Evolutionary conservation across 78 protist species (phyloP), one percentile per base, ranked within the genome.

Genomic region (Cavenderia fasciculata): DNA sequence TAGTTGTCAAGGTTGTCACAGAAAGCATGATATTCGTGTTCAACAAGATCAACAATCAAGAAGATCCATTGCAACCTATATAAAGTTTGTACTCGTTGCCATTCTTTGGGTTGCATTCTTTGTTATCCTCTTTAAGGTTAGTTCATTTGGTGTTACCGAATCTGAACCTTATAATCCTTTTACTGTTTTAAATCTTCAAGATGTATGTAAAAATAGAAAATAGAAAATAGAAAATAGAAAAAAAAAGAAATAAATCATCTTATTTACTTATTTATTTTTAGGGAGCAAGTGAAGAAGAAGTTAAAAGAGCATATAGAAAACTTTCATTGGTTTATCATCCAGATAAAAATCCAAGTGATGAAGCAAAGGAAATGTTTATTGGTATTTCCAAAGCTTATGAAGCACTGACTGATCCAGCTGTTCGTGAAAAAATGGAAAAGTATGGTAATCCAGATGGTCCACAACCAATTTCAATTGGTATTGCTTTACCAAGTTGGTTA

Each of bases 401-500:
- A 52, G 54, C 89, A 38, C 59, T 65, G 27, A 85, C 88, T 12
- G 92, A 92, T 57, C 68, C 49, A 2, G 92, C 63, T 16, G 47
- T 59, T 12, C 70, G 87, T 46, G 92, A 92, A 31, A 92, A 92
- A 25, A 75, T 59, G 65, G 92, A 85, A 33, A 84, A 71, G 47
- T 92, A 92, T 69, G 95, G 95, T 33, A 92, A 92, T 73, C 95
- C 95, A 40, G 95, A 92, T 62, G 95, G 95, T 16, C 92, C 92
- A 46, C 92, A 70, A 66, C 46, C 79, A 36, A 36, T 59, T n/a
- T 54, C 86, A 0, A 62, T 75, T 38, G 95, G 95, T 16, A 84
- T 92, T 49, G 95, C 92, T 19, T 59, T 92, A 40, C 95, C 95
- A 25, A 59, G 68, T 14, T 92, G 95, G 95, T 65, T 92, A 2